phyloP scores from a whole-genome alignment of 2,329 filamentous ascomycete genomes.

The Aspergillus intermedius region DNA sequence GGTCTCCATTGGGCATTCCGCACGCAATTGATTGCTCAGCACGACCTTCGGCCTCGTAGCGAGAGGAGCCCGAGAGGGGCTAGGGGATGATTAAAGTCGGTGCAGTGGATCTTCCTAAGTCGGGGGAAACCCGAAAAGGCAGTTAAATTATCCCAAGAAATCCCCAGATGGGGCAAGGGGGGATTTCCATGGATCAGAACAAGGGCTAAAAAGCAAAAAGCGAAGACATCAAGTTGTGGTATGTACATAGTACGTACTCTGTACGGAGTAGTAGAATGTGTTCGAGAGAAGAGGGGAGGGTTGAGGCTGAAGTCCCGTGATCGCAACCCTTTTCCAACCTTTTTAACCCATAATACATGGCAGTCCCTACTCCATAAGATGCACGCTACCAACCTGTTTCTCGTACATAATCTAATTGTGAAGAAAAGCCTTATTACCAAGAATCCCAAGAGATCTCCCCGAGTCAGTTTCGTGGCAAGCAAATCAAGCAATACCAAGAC shows the following conservation, averaged over 20 bases:
- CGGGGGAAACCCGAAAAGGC: background rate
- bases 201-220: background rate
- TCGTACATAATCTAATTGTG: too few relatives aligned
- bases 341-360: background rate
- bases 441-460: background rate
- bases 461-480: background rate
- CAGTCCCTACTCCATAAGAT: too few relatives aligned
- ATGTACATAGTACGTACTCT: background rate
- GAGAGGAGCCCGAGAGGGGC: background rate
- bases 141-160: background rate
- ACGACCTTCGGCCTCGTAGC: background rate
- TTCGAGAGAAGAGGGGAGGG: background rate
- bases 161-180: background rate
- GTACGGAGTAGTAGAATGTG: background rate
- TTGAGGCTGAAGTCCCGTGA: background rate
- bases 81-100: background rate
- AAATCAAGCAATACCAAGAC: background rate
- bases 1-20: background rate
- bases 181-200: background rate
- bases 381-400: too few relatives aligned
- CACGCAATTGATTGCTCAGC: background rate
- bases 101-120: background rate
- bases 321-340: background rate
- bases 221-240: background rate
- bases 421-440: too few relatives aligned